Conservation (phyloP, 768 basidiomycete genomes). For the Lactarius hatsudake region DNA sequence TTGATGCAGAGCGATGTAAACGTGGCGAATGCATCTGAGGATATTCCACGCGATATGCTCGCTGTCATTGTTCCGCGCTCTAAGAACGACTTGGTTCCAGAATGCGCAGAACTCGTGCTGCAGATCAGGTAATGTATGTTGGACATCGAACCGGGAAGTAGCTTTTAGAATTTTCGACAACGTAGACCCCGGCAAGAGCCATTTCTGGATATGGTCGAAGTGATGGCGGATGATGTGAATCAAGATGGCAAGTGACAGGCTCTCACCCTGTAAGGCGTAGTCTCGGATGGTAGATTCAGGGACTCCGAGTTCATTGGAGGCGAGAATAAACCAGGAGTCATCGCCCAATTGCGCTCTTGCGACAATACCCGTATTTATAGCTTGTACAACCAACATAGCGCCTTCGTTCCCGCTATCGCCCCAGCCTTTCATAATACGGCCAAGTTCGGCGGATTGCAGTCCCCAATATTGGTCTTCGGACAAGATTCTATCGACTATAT, state of each 20-base stretch:
- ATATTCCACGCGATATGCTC: not conserved
- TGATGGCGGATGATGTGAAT: not conserved
- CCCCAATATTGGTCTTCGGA: not conserved
- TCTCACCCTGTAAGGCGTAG: not conserved
- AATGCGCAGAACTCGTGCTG: not conserved
- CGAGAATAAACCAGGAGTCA: not conserved
- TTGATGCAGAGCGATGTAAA: not conserved
- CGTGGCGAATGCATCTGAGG: not conserved
- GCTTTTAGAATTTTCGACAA: not conserved
- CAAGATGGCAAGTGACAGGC: not conserved
- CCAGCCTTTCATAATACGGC: not conserved
- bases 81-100: not conserved
- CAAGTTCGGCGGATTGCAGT: not conserved
- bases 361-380: not conserved
- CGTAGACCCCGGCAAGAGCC: not conserved
- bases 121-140: not conserved
- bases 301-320: not conserved
- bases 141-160: not conserved
- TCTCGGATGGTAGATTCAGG: too few relatives aligned
- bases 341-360: not conserved
- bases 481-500: not conserved
- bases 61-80: not conserved
- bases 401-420: not conserved
- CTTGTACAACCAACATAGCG: not conserved
- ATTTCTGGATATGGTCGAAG: too few relatives aligned